Percentiles rank a stretch among this genome's conserved stretches.
Conservation (phyloP, 2,329 filamentous ascomycete genomes). For the Botrytis fabae region DNA sequence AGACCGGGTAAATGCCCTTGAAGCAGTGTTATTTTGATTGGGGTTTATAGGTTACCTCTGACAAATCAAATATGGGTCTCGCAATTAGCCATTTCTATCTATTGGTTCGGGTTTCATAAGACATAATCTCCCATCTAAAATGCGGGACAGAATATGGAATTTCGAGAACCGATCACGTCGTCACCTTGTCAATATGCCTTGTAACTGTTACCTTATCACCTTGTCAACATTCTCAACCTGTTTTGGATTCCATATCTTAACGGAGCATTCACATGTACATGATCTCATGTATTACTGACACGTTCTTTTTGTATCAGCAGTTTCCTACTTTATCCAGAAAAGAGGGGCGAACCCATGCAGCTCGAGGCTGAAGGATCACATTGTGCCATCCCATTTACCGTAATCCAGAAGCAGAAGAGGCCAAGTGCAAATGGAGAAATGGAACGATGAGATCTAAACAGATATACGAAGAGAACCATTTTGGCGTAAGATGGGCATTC, state of each 20-base stretch:
- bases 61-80: slow-evolving; percentile 11
- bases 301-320: slow-evolving; percentile 4
- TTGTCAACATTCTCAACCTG: slow-evolving; percentile 7
- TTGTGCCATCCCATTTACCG: background rate
- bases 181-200: slow-evolving; percentile 5
- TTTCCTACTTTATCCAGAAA: slow-evolving; percentile 4
- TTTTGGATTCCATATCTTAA: background rate
- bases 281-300: slow-evolving; percentile 9
- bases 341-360: background rate
- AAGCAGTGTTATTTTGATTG: background rate
- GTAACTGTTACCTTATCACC: slow-evolving; percentile 2
- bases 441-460: slow-evolving; percentile 7
- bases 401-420: background rate
- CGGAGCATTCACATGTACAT: background rate
- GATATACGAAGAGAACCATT: background rate
- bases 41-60: background rate
- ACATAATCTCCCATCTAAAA: background rate
- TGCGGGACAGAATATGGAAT: slow-evolving; percentile 7
- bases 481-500: slow-evolving; percentile 6
- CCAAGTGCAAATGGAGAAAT: slow-evolving; percentile 2
- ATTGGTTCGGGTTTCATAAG: background rate
- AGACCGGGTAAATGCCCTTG: background rate
- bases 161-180: background rate
- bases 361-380: slow-evolving; percentile 18
- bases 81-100: background rate